Percentiles rank a stretch among this genome's conserved stretches.
Conservation (phyloP, 495 filamentous ascomycete genomes). For the Talaromyces adpressus region DNA sequence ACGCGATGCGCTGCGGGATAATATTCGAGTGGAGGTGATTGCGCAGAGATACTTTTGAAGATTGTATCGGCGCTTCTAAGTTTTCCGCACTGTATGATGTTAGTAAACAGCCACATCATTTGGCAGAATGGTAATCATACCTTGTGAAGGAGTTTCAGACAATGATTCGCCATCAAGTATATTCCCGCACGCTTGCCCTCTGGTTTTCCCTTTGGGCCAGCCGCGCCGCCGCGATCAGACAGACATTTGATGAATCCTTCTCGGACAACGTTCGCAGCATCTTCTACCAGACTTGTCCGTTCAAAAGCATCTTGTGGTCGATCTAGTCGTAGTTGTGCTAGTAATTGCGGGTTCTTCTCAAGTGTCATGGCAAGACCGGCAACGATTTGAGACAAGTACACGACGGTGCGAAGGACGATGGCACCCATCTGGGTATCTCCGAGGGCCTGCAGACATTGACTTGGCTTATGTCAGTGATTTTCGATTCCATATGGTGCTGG, state of each 20-base stretch:
- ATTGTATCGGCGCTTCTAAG: slow-evolving; percentile 70
- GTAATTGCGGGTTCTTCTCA: slow-evolving; percentile 65
- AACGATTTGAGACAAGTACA: slow-evolving; percentile 68
- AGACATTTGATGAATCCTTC: slow-evolving; percentile 88
- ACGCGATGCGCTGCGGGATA: slow-evolving; percentile 87
- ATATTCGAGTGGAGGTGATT: slow-evolving; percentile 66
- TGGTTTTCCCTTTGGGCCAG: slow-evolving; percentile 47
- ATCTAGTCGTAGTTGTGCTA: slow-evolving; percentile 46
- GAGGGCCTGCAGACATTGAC: slow-evolving; percentile 74
- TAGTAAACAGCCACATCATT: slow-evolving; percentile 4
- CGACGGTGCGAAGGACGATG: slow-evolving; percentile 67
- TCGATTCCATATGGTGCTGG: no score
- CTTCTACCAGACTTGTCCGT: slow-evolving; percentile 71
- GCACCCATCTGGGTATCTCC: slow-evolving; percentile 70
- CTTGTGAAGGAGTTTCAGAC: slow-evolving; percentile 82
- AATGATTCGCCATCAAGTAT: slow-evolving; percentile 85
- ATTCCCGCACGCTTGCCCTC: slow-evolving; percentile 82
- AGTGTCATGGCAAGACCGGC: slow-evolving; percentile 75
- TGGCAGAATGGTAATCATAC: slow-evolving; percentile 27
- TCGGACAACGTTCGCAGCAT: slow-evolving; percentile 78
- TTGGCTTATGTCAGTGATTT: slow-evolving; percentile 11
- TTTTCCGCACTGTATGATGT: slow-evolving; percentile 39
- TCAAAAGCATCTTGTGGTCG: slow-evolving; percentile 43
- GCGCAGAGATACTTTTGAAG: slow-evolving; percentile 79
- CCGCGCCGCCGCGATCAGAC: slow-evolving; percentile 64